Evolutionary conservation across 352 stramenopile genomes (phyloP).

Genomic region (Thalassiosira mediterranea): DNA sequence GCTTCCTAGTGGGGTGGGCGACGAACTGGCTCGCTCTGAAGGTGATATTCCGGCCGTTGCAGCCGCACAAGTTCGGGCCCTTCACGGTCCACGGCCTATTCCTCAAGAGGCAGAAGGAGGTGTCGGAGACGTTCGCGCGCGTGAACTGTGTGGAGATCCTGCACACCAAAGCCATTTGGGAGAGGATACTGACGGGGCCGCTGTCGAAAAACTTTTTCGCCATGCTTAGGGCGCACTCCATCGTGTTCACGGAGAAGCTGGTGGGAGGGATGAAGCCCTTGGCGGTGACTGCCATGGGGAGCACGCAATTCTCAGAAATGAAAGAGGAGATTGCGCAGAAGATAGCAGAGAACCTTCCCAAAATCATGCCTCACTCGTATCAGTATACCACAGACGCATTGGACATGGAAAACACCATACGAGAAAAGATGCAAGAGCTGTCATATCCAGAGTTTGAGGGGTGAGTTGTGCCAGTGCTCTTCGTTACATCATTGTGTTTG

Average conservation of each 20-base stretch:
- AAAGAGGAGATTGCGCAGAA: slow-evolving; percentile 82
- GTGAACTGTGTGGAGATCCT: slow-evolving; percentile 81
- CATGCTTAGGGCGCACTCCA: slow-evolving; percentile 77
- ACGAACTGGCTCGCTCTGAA: slow-evolving; percentile 84
- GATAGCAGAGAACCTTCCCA: slow-evolving; percentile 73
- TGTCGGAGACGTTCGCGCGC: slow-evolving; percentile 80
- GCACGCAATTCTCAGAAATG: slow-evolving; percentile 78
- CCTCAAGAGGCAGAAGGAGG: slow-evolving; percentile 90
- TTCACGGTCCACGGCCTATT: slow-evolving; percentile 96
- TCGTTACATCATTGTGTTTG: not conserved
- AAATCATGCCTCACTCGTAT: slow-evolving; percentile 80
- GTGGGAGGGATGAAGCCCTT: slow-evolving; percentile 78
- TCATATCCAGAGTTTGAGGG: slow-evolving; percentile 80
- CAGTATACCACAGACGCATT: slow-evolving; percentile 82
- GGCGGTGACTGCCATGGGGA: slow-evolving; percentile 74
- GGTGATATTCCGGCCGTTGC: slow-evolving; percentile 78
- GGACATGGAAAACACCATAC: slow-evolving; percentile 80
- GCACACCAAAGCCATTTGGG: slow-evolving; percentile 79
- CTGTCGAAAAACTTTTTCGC: slow-evolving; percentile 78
- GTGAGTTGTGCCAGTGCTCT: slow-evolving; percentile 28
- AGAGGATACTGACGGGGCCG: slow-evolving; percentile 75
- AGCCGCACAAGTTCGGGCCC: slow-evolving; percentile 81
- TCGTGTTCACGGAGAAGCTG: slow-evolving; percentile 83
- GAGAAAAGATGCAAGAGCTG: slow-evolving; percentile 74
- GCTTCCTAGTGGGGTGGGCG: slow-evolving; percentile 79